phyloP scores from a whole-genome alignment of 805 yeast genomes.

The Metschnikowia cubensis region DNA sequence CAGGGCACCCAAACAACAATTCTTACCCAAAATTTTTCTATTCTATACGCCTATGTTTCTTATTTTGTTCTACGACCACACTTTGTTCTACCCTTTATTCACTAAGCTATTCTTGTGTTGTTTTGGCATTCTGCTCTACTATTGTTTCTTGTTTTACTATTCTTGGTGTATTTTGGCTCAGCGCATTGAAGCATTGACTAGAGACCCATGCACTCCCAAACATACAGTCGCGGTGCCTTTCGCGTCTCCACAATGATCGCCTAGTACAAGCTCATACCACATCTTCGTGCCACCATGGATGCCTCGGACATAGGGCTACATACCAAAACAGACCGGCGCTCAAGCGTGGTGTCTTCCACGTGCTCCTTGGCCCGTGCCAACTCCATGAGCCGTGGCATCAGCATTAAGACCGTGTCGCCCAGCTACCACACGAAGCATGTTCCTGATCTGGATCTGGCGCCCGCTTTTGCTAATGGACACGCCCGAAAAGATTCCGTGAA shows the following conservation, averaged over 20 bases:
- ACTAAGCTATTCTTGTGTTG: too few species aligned
- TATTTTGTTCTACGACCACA: too few species aligned
- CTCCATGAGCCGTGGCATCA: slow-evolving; percentile 30
- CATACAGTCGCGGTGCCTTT: slow-evolving; percentile 1
- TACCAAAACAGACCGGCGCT: neutral
- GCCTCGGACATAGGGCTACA: neutral
- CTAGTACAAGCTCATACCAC: slow-evolving; percentile 3
- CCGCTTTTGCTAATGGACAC: neutral
- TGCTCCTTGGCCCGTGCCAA: slow-evolving; percentile 1
- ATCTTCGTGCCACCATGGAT: neutral
- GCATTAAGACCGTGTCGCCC: slow-evolving; percentile 23
- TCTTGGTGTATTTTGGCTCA: too few species aligned
- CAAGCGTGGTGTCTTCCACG: neutral
- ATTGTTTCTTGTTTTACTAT: too few species aligned
- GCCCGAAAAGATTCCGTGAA: neutral
- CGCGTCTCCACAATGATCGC: slow-evolving; percentile 4
- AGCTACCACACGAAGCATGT: neutral
- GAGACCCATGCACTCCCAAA: neutral
- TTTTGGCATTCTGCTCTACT: too few species aligned
- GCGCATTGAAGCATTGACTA: too few species aligned
- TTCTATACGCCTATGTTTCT: too few species aligned
- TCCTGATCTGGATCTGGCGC: neutral
- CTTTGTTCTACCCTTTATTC: too few species aligned
- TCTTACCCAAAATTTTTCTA: too few species aligned
- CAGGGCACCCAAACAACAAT: too few species aligned